Conservation (phyloP, 176 grass and related monocot genomes). For the Poa annua region DNA sequence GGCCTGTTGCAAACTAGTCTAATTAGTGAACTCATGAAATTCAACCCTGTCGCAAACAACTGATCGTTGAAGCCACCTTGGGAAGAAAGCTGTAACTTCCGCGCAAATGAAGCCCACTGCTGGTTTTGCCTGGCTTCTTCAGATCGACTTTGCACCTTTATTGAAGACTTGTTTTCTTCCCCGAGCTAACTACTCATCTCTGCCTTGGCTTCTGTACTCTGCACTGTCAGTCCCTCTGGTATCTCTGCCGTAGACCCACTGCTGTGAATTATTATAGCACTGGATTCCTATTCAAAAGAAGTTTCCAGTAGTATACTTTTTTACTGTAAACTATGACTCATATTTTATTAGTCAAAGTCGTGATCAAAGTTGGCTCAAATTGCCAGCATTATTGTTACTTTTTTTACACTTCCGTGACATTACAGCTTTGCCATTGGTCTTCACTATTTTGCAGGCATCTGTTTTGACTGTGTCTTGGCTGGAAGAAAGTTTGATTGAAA, state of each 20-base stretch:
- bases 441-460: constrained; percentile 62
- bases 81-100: background rate
- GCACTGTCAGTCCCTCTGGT: background rate
- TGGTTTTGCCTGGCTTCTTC: background rate
- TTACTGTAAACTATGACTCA: too few species aligned
- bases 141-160: background rate
- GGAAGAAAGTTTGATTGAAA: constrained; percentile 92
- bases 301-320: too few species aligned
- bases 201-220: background rate
- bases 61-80: background rate
- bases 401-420: background rate
- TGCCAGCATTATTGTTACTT: background rate
- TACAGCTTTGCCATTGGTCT: constrained; percentile 18
- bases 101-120: background rate
- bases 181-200: background rate
- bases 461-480: constrained; percentile 71
- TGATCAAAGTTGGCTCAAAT: background rate
- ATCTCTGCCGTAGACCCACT: background rate
- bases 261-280: too few species aligned
- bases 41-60: background rate
- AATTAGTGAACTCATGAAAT: background rate
- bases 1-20: background rate
- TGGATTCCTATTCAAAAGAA: too few species aligned
- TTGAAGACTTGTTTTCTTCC: background rate
- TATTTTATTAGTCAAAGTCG: background rate